Base-by-base conservation (phyloP, 1,284 basidiomycete species). In the Trichosporon coremiiforme region DNA sequence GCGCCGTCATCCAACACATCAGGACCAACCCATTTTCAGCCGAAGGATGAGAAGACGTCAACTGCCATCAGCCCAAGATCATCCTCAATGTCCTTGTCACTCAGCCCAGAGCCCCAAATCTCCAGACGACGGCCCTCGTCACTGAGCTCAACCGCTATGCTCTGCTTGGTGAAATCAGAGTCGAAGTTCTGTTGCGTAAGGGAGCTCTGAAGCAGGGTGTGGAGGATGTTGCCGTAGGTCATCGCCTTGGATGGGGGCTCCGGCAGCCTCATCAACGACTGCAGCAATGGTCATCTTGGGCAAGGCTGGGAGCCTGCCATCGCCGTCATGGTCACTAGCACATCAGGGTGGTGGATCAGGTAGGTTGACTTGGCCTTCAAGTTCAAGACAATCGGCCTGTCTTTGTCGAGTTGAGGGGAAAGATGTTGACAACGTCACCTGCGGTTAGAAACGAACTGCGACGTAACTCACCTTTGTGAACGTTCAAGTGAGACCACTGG, bases 171-270 rank as follows among this genome's bases (percentile, higher is more conserved):
- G 9, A 68, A 71, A 0, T 73, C 75, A 6, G 72, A 65, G 20
- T 69, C 73, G 66, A 84, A 84, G 38, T 72, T 69, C 67, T 80
- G 79, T 41, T 80, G 76, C 2, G 53, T 45, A 38, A 97, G 84
- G 74, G 92, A 93, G 0, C 85, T 85, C 79, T 98, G 94, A 84
- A 95, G 89, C 22, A 96, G 89, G 73, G 93, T 90, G 76, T 98
- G 95, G 2, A 96, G 86, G 78, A 97, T 89, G 74, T 90, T 95
- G 25, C 95, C 95, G 88, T 93, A 96, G 0, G 95, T 85, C 22
- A 96, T 79, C 0, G 85, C 71, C 31, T 85, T 83, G 0, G 79
- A 79, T 0, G 80, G 73, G 5, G 80, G 78, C 38, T 78, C 53
- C 82, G 84, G 75, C 87, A 89, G 38, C 82, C 88, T 70, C 84